Evolutionary conservation across 2,329 filamentous ascomycete genomes (phyloP).

Genomic region (Alternaria rosae): DNA sequence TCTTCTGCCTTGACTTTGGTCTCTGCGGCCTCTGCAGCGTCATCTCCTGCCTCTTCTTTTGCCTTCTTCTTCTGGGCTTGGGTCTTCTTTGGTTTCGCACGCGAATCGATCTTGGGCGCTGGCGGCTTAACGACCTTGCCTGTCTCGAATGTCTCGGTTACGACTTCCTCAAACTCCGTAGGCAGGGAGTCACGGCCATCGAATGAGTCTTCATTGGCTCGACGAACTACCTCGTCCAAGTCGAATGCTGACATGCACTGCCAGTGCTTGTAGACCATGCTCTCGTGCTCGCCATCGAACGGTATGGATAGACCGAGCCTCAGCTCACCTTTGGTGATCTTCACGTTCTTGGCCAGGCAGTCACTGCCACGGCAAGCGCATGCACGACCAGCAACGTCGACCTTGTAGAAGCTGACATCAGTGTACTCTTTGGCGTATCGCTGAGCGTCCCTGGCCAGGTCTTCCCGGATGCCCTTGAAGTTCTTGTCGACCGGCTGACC

Average conservation of each 20-base stretch:
- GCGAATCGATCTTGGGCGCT: constrained; percentile 17
- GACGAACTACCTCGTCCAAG: constrained; percentile 67
- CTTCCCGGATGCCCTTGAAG: constrained; percentile 75
- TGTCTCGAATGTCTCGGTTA: constrained; percentile 72
- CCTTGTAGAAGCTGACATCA: constrained; percentile 25
- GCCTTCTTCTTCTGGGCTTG: constrained; percentile 26
- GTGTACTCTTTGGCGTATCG: constrained; percentile 16
- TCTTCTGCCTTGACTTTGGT: not conserved
- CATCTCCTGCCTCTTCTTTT: not conserved
- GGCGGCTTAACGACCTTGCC: constrained; percentile 73
- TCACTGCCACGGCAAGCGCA: constrained; percentile 74
- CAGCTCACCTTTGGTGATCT: constrained; percentile 81
- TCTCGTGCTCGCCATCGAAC: constrained; percentile 56
- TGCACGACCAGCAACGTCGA: constrained; percentile 21
- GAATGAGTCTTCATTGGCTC: constrained; percentile 65
- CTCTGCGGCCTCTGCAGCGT: not conserved
- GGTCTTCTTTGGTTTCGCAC: constrained; percentile 38
- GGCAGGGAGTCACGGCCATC: constrained; percentile 79
- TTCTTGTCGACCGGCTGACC: constrained; percentile 82
- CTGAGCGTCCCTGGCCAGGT: constrained; percentile 42
- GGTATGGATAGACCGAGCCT: constrained; percentile 67
- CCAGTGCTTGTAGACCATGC: constrained; percentile 82
- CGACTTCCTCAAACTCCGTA: constrained; percentile 71
- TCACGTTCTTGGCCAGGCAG: constrained; percentile 72
- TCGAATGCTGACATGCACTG: constrained; percentile 81